Base-by-base conservation (phyloP, 2,329 filamentous ascomycete species). In the Fusarium incarnatum region DNA sequence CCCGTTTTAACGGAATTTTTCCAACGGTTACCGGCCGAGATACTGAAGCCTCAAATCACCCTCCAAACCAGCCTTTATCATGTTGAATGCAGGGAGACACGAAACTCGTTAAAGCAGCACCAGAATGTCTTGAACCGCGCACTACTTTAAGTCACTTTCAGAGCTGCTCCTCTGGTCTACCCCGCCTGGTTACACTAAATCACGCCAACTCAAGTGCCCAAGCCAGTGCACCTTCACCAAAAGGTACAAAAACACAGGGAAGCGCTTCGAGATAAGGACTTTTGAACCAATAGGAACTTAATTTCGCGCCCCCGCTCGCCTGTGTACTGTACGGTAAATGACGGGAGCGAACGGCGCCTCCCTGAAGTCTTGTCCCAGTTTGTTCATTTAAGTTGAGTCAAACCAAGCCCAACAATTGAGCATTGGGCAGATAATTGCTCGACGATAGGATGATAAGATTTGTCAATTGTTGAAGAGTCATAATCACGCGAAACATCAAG, bases 211-310 rank as follows among this genome's bases (percentile, higher is more conserved):
- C 56, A 16, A 44, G 67, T 70, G 62, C 72, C 73, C 61, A 64
- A 68, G 60, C 53, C 68, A 70, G 76, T 76, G 75, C 69, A 66
- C 67, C 30, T 46, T 71, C 76, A 71, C 76, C 13, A 56, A 61
- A 61, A 63, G 67, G 30, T 75, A 76, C 72, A 67, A 63, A 50
- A 63, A 47, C 57, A 57, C 55, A 67, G 5, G n/a, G 42, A 40
- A 49, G 60, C 45, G 63, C 66, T 61, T 53, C 13, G 7, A 63
- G 44, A 62, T 65, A 58, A 56, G 57, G 56, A 40, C 18, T 27
- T 6, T 7, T 23, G 3, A 16, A 2, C 73, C 73, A 76, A 74
- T 75, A 56, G 70, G 66, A 65, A 52, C 54, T 70, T 71, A 6
- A 25, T 16, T 30, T 16, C 25, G 27, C 32, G 54, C 15, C 56